These are phyloP conservation scores for Drechslerella coelobrocha DNA, from an alignment of 2,329 filamentous ascomycete genomes.

Conservation along the genomic window DNA sequence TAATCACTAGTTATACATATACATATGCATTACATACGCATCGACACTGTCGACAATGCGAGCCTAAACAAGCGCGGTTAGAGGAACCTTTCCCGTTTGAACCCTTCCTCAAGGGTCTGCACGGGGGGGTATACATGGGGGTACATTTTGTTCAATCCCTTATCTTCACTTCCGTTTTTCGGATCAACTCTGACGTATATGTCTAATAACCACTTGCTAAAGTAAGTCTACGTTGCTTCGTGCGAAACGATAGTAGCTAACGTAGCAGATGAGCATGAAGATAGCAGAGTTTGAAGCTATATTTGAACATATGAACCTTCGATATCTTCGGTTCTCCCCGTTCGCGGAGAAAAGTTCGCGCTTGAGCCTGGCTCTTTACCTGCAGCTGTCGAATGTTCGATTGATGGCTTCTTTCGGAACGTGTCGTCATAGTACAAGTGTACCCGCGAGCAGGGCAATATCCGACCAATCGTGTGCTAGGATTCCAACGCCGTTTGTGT, in stretches of 20 bases:
- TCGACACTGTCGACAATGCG: not conserved
- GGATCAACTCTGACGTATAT: not conserved
- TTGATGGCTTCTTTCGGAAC: slow-evolving; percentile 6
- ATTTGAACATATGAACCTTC: slow-evolving; percentile 10
- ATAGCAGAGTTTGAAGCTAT: not conserved
- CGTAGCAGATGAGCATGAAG: not conserved
- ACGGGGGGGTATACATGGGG: too few species aligned
- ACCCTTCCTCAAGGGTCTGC: not conserved
- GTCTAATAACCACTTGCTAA: too few species aligned
- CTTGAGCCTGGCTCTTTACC: slow-evolving; percentile 14
- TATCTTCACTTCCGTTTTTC: not conserved
- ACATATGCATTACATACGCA: slow-evolving; percentile 3
- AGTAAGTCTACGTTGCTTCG: too few species aligned
- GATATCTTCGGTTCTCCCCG: slow-evolving; percentile 30
- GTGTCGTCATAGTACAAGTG: slow-evolving; percentile 32
- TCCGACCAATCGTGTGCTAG: slow-evolving; percentile 11
- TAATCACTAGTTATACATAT: not conserved
- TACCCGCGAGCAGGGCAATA: not conserved
- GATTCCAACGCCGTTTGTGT: slow-evolving; percentile 40
- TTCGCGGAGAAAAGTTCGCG: slow-evolving; percentile 14
- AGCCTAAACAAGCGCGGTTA: not conserved
- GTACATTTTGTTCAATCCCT: not conserved
- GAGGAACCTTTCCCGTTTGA: not conserved
- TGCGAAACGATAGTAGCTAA: not conserved
- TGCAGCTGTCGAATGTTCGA: slow-evolving; percentile 11